These are phyloP conservation scores for Penicillium sp. DNA, from an alignment of 2,329 filamentous ascomycete species.

Conservation along the genomic window DNA sequence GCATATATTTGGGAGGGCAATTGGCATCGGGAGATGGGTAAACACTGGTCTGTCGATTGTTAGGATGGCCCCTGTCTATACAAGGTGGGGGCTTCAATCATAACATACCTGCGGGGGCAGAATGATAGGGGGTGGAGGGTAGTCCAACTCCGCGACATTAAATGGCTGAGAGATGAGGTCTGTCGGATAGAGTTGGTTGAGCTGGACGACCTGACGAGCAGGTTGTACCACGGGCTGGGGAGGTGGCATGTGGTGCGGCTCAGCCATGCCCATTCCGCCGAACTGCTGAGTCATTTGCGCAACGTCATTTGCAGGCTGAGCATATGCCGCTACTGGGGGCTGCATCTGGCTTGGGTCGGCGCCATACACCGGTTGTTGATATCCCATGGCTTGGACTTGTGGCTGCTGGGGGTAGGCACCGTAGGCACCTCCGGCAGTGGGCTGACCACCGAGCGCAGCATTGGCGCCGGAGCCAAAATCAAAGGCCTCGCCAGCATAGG, in stretches of 20 bases:
- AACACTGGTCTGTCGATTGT: slow-evolving; percentile 65
- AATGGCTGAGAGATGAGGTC: slow-evolving; percentile 91
- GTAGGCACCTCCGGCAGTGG: slow-evolving; percentile 55
- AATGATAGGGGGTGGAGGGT: slow-evolving; percentile 84
- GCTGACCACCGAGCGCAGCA: slow-evolving; percentile 52
- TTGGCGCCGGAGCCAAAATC: slow-evolving; percentile 88
- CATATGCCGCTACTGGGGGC: slow-evolving; percentile 62
- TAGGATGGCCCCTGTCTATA: slow-evolving; percentile 30
- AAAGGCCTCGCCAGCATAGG: slow-evolving; percentile 90
- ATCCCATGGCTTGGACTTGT: slow-evolving; percentile 46
- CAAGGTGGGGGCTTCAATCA: not conserved
- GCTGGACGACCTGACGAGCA: slow-evolving; percentile 46
- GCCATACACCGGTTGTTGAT: slow-evolving; percentile 42
- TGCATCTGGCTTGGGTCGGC: slow-evolving; percentile 48
- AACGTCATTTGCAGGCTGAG: slow-evolving; percentile 54
- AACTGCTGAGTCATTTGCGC: slow-evolving; percentile 76
- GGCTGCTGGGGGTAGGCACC: slow-evolving; percentile 55
- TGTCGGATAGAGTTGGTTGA: slow-evolving; percentile 88
- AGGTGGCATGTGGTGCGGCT: slow-evolving; percentile 49
- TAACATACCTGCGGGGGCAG: slow-evolving; percentile 80
- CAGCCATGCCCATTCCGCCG: slow-evolving; percentile 67
- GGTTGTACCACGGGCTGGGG: slow-evolving; percentile 46
- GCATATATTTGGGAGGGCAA: slow-evolving; percentile 87
- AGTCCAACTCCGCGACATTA: slow-evolving; percentile 85
- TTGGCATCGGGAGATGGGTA: slow-evolving; percentile 88